Percentiles rank a stretch among this genome's conserved stretches.
These are phyloP conservation scores for Caryopteris hybrid DNA, from an alignment of 305 asterid species.

Conservation along the genomic window DNA sequence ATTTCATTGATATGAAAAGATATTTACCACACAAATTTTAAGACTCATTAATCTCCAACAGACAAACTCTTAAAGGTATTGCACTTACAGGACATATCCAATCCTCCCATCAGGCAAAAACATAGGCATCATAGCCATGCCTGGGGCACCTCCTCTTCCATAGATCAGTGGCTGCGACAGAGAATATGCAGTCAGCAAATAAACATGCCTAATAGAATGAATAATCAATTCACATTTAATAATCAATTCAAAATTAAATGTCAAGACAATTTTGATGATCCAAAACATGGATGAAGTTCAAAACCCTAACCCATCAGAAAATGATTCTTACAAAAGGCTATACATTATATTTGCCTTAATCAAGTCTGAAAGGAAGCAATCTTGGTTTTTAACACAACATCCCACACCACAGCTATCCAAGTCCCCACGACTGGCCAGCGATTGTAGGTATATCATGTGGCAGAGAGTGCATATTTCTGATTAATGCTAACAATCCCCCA, in stretches of 20 bases:
- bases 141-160: constrained; percentile 84
- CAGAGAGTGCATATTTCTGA: no score
- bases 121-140: constrained; percentile 99
- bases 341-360: background rate
- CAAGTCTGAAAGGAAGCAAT: background rate
- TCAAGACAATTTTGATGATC: background rate
- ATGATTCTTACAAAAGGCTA: background rate
- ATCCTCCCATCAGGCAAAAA: constrained; percentile 97
- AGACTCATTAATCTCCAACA: background rate
- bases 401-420: background rate
- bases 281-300: background rate
- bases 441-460: background rate
- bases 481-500: no score
- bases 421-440: background rate
- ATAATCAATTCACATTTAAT: no score
- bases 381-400: background rate
- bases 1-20: background rate
- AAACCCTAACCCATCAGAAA: background rate
- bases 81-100: constrained; percentile 96
- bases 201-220: constrained; percentile 7
- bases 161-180: constrained; percentile 65
- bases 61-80: background rate
- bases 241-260: no score
- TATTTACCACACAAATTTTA: background rate
- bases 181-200: constrained; percentile 15